Base-by-base conservation (phyloP, 1,284 basidiomycete genomes). In the Sanghuangporus baumii region DNA sequence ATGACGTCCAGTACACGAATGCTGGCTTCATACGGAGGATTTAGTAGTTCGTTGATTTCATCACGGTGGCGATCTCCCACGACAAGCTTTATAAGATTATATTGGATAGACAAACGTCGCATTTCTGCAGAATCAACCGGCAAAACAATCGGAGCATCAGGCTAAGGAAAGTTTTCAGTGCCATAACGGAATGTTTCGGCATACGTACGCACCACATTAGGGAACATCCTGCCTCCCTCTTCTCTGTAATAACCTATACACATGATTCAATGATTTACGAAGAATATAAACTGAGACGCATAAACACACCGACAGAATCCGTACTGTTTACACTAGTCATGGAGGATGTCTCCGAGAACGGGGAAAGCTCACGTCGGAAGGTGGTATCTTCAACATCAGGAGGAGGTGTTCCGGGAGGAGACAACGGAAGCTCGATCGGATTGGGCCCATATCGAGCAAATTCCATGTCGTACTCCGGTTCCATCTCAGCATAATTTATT, bases 391-490 rank as follows among this genome's bases (percentile, higher is more conserved):
- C 38, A 18, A n/a, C 31, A 38, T 51, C 63, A 37, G 50, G 63
- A 2, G 63, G 50, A 6, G 63, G 63, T 7, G 63, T 61, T n/a
- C 48, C 38, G 26, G 63, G 63, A 31, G 63, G 63, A 43, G 63
- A 65, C 55, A 62, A 48, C n/a, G 63, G 63, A 12, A 65, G 20
- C 31, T 65, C 60, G 2, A 65, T 65, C 8, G 63, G 55, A 47
- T 65, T 65, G 9, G 59, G 63, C 12, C 60, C 63, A 51, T 50
- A 65, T n/a, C 31, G 47, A 18, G 59, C 51, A 41, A 62, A 65
- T 50, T 65, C 63, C 63, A 65, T 65, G 38, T 65, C 63, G 40
- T 65, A 65, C 51, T 65, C 63, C 12, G 63, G 63, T 18, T 61
- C 55, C 60, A 61, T 55, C 18, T 61, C 63, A 23, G 50, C 60